Evolutionary conservation across 164 flowering plant genomes (phyloP), one percentile per base, ranked within the genome.

Genomic region (Houttuynia cordata): DNA sequence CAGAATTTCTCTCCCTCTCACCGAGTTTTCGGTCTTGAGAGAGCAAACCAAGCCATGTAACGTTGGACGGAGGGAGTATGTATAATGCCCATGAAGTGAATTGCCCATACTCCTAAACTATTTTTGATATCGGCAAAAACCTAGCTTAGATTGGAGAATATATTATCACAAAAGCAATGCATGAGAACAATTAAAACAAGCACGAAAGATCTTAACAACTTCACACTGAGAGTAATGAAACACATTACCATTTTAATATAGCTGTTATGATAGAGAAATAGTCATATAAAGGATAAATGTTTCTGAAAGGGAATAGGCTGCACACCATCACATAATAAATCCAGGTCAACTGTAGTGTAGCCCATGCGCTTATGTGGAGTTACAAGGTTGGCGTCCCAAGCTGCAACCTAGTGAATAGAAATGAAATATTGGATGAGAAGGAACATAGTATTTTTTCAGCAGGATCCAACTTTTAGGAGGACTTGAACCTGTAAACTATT

Each of bases 331-430:
- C 86, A 82, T 18, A 90, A 64, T 62, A 65, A 23, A 50, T 87
- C 86, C 69, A 93, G 68, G 69, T 61, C 70, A 51, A 93, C 64
- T 52, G 64, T 74, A 24, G 86, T 71, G 76, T 93, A 86, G 18
- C 98, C 98, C 98, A 93, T 89, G 62, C 98, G 98, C 61, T 90
- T 93, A 76, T 82, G 98, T 60, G 98, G 98, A 66, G 96, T 75
- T 14, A 93, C 90, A 71, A 93, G 87, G 75, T 93, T 93, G 66
- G 98, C 98, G 78, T 93, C 98, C 98, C 98, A 93, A 67, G 94
- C 97, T 58, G 98, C 98, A 70, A 90, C 76, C 98, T 93, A 70
- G 63, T 63, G 53, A 62, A 63, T 20, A 53, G 39, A 55, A 51
- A 56, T 50, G 40, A 45, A 42, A 45, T 9, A 17, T 13, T 19